phyloP scores from a whole-genome alignment of 176 grass and related monocot species.

The Poa pratensis region DNA sequence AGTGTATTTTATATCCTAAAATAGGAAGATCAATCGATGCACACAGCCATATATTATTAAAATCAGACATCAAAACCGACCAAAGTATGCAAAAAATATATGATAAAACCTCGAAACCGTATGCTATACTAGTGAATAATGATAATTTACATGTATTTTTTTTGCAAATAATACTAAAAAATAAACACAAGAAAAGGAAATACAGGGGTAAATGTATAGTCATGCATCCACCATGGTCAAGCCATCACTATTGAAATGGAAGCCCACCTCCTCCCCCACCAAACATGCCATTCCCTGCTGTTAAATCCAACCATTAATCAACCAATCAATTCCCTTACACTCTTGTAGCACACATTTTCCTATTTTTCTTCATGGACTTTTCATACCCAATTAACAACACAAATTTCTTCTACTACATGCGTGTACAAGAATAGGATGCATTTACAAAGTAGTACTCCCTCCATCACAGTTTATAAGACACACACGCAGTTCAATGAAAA shows the following conservation, averaged over 20 bases:
- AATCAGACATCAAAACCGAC: no score
- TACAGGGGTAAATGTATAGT: no score
- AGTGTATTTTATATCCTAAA: not conserved
- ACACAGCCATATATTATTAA: no score
- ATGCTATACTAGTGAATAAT: no score
- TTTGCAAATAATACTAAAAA: no score
- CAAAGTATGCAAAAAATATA: no score
- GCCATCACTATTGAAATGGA: conserved; percentile 33
- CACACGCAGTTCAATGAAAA: no score
- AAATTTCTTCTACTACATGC: not conserved
- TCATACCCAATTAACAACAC: not conserved
- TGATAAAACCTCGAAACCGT: no score
- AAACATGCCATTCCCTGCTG: conserved; percentile 19
- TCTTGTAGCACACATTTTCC: not conserved
- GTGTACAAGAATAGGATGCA: not conserved
- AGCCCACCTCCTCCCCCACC: conserved; percentile 14
- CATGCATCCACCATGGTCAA: conserved; percentile 12
- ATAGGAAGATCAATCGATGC: no score
- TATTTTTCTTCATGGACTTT: not conserved
- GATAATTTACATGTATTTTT: no score
- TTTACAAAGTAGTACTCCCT: not conserved
- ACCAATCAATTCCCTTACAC: not conserved
- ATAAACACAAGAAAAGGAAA: not conserved
- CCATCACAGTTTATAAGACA: no score
- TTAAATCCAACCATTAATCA: conserved; percentile 6